These are phyloP conservation scores for Coniochaeta sp. DNA, from an alignment of 2,329 filamentous ascomycete genomes.

Conservation along the genomic window DNA sequence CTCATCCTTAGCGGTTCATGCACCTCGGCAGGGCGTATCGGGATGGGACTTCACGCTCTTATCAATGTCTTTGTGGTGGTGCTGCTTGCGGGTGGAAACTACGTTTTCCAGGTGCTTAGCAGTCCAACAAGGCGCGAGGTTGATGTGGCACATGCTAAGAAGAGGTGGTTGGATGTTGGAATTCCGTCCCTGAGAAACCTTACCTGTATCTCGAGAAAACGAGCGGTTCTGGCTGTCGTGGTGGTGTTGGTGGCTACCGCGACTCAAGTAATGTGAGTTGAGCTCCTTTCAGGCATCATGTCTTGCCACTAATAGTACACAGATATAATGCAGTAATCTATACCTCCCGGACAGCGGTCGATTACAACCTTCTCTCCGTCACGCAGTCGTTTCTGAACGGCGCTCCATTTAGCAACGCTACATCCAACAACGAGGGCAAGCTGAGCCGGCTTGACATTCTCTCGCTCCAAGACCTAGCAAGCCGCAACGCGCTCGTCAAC, in stretches of 20 bases:
- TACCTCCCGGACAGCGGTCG: slow-evolving; percentile 27
- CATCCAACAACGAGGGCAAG: slow-evolving; percentile 23
- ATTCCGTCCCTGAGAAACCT: slow-evolving; percentile 46
- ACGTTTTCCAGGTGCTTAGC: slow-evolving; percentile 45
- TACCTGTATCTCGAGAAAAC: slow-evolving; percentile 29
- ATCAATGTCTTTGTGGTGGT: slow-evolving; percentile 35
- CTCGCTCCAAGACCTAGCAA: slow-evolving; percentile 25
- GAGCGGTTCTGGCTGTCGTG: slow-evolving; percentile 29
- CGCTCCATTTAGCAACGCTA: slow-evolving; percentile 27
- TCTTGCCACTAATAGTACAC: neutral
- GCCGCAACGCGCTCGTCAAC: slow-evolving; percentile 18
- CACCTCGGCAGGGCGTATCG: slow-evolving; percentile 23
- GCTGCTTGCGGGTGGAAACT: slow-evolving; percentile 42
- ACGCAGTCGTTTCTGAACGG: slow-evolving; percentile 26
- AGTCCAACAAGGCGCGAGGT: slow-evolving; percentile 46
- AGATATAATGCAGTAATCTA: slow-evolving; percentile 47
- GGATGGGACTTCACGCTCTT: slow-evolving; percentile 33
- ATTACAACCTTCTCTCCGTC: slow-evolving; percentile 26
- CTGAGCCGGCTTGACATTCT: slow-evolving; percentile 26
- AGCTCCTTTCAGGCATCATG: neutral
- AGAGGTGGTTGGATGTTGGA: slow-evolving; percentile 45
- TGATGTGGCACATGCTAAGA: slow-evolving; percentile 34
- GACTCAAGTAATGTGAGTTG: slow-evolving; percentile 41
- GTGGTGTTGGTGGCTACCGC: slow-evolving; percentile 33
- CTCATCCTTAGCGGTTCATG: slow-evolving; percentile 32